Evolutionary conservation across 1,284 basidiomycete species (phyloP), one percentile per base, ranked within the genome.

Genomic region (Papiliotrema fonsecae): DNA sequence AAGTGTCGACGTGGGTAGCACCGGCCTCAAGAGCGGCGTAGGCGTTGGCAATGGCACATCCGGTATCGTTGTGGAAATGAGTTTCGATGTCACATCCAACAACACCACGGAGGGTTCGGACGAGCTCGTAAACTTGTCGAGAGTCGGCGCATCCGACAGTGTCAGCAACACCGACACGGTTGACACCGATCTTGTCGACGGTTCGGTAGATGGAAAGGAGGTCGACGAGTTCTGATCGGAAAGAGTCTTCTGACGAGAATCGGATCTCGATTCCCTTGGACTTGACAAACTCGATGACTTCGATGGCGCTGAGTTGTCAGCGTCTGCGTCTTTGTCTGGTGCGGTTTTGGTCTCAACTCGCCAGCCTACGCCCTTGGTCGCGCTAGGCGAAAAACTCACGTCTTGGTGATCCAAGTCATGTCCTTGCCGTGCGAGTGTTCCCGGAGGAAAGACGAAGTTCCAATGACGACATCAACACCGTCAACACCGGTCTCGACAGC

Each of bases 341-440:
- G n/a, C n/a, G n/a, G n/a, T n/a, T n/a, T n/a, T n/a, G n/a, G n/a
- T n/a, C n/a, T n/a, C n/a, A n/a, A n/a, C n/a, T n/a, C n/a, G n/a
- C n/a, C n/a, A n/a, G n/a, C n/a, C n/a, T n/a, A n/a, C n/a, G n/a
- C n/a, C n/a, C n/a, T 18, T 22, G n/a, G 21, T 28, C 16, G 28
- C 34, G 6, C 16, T 47, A 19, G 38, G 22, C 22, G 36, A 24
- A n/a, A 52, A 9, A 54, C 62, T 60, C 48, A 67, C 67, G 61
- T 88, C 82, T 97, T 97, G 81, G 96, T 97, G 77, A 99, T 98
- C 79, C 97, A 99, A 47, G 91, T 81, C 90, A 99, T 99, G 76
- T 98, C 96, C 83, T 98, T 99, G 67, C 96, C 96, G 76, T 99
- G 96, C 38, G 94, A 97, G 81, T 94, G 97, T 77, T 98, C 93